Conservation (phyloP, 768 basidiomycete genomes). For the Solioccasus polychromus region DNA sequence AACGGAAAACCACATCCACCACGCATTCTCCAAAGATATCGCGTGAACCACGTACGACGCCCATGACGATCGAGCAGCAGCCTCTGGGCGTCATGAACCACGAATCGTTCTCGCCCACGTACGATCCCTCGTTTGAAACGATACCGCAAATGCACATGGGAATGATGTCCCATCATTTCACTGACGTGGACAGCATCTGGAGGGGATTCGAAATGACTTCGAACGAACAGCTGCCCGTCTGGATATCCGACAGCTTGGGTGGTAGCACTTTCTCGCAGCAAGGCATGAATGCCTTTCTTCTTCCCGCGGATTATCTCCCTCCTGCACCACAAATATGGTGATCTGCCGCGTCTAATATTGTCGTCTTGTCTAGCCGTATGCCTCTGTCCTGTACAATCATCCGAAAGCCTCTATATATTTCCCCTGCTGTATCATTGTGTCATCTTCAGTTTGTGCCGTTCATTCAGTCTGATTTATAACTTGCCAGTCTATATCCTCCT, state of each 20-base stretch:
- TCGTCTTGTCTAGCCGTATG: constrained; percentile 22
- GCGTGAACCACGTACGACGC: constrained; percentile 49
- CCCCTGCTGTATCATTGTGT: constrained; percentile 9
- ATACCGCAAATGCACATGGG: constrained; percentile 34
- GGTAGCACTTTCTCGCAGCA: constrained; percentile 73
- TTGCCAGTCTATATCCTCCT: constrained; percentile 1
- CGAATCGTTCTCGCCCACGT: constrained; percentile 57
- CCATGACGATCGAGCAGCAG: constrained; percentile 46
- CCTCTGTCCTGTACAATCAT: constrained; percentile 21
- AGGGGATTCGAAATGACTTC: constrained; percentile 70
- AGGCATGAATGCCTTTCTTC: constrained; percentile 82
- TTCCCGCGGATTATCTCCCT: constrained; percentile 72
- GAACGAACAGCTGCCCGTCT: constrained; percentile 76
- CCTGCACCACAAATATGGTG: constrained; percentile 76
- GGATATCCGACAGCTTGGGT: constrained; percentile 82
- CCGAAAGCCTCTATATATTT: constrained; percentile 17
- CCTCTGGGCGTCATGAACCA: constrained; percentile 36
- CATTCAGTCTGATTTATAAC: constrained; percentile 18
- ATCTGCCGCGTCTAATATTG: constrained; percentile 20
- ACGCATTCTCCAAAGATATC: constrained; percentile 61
- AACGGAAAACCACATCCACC: constrained; percentile 50
- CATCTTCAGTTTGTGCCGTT: constrained; percentile 1
- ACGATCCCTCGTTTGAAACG: constrained; percentile 42
- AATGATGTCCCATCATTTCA: constrained; percentile 20
- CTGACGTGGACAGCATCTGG: constrained; percentile 66